Conservation (phyloP, 164 flowering plant species). For the Protea cynaroides region DNA sequence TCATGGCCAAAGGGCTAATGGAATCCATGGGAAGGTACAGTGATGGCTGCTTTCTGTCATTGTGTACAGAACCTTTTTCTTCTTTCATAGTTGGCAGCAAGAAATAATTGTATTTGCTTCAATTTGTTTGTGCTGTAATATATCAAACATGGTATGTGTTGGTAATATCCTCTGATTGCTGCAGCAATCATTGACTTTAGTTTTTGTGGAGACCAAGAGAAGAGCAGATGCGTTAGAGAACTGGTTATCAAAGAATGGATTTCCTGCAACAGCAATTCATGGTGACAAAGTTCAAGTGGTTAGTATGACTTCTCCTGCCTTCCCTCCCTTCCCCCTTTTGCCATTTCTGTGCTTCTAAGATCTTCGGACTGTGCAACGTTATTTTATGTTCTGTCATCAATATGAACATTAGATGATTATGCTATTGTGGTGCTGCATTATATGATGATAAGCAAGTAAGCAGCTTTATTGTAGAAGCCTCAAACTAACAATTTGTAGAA, state of each 20-base stretch:
- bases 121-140: neutral
- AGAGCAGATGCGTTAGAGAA: slow-evolving; percentile 50
- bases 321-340: neutral
- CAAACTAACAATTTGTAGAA: no score
- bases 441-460: no score
- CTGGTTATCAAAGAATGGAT: slow-evolving; percentile 44
- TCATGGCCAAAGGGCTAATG: slow-evolving; percentile 25
- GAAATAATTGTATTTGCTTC: no score
- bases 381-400: neutral
- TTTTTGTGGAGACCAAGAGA: slow-evolving; percentile 62
- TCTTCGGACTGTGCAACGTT: neutral
- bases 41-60: no score
- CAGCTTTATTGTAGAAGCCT: no score
- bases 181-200: slow-evolving; percentile 48
- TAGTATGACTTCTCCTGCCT: neutral
- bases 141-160: neutral
- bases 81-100: neutral
- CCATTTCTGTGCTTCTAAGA: neutral
- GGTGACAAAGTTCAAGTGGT: slow-evolving; percentile 63
- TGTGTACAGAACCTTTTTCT: no score
- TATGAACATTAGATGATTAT: neutral
- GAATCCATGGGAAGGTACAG: slow-evolving; percentile 12
- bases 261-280: slow-evolving; percentile 54
- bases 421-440: no score
- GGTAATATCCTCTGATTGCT: neutral